phyloP scores from a whole-genome alignment of 2,329 filamentous ascomycete genomes.

The Penicillium occitanis region DNA sequence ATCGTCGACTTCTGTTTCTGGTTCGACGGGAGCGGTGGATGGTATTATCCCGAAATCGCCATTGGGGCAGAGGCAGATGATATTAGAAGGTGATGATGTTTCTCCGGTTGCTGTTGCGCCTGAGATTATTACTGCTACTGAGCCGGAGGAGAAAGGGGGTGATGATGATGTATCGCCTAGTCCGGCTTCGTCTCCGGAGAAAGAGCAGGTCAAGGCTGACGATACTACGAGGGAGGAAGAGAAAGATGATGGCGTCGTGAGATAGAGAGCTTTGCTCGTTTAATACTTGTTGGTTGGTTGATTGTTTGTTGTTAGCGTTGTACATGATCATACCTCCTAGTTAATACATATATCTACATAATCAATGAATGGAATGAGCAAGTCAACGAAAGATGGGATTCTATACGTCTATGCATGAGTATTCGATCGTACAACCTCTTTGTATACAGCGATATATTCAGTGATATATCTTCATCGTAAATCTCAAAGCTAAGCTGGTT shows the following conservation, averaged over 20 bases:
- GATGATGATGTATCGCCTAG: not conserved
- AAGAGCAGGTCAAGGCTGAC: not conserved
- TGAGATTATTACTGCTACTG: not conserved
- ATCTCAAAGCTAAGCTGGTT: not conserved
- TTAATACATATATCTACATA: not conserved
- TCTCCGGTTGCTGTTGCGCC: not conserved
- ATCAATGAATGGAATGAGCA: constrained; percentile 6
- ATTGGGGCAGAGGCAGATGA: not conserved
- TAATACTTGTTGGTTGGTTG: not conserved
- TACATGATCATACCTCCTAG: not conserved
- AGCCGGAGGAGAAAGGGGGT: not conserved
- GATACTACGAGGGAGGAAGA: not conserved
- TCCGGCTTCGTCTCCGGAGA: not conserved
- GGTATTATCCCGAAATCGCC: constrained; percentile 6
- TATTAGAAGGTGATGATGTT: not conserved
- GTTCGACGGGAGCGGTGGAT: not conserved
- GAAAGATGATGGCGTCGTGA: not conserved
- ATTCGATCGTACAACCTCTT: constrained; percentile 1
- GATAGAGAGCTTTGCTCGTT: not conserved
- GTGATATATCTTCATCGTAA: not conserved
- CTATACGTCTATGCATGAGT: constrained; percentile 1
- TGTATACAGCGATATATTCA: not conserved
- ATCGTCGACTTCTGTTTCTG: not conserved
- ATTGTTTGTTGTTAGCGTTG: not conserved
- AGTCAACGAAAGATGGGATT: not conserved